These are phyloP conservation scores for Alternaria ventricosa DNA, from an alignment of 2,329 filamentous ascomycete genomes.

Conservation along the genomic window DNA sequence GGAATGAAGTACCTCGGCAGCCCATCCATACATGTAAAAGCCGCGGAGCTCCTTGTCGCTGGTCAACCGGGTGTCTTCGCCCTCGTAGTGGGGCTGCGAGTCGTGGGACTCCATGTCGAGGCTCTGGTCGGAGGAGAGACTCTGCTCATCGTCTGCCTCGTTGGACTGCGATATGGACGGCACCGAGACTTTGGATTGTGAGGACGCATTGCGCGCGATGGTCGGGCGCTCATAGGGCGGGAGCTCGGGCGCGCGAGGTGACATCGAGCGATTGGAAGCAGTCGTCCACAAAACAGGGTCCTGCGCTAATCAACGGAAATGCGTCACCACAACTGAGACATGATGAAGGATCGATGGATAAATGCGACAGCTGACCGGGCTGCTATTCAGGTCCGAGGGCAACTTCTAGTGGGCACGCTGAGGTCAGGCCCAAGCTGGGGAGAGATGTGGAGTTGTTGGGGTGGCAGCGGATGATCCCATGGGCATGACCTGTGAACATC, in stretches of 20 bases:
- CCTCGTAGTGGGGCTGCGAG: constrained; percentile 66
- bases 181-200: constrained; percentile 44
- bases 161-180: constrained; percentile 47
- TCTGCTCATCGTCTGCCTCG: constrained; percentile 55
- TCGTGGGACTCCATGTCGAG: constrained; percentile 44
- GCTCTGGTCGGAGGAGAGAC: constrained; percentile 39
- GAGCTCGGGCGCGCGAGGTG: constrained; percentile 36
- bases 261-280: constrained; percentile 27
- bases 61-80: constrained; percentile 88
- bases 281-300: constrained; percentile 10
- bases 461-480: constrained; percentile 13
- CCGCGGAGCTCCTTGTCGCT: constrained; percentile 86
- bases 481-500: constrained; percentile 23
- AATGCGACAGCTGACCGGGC: constrained; percentile 4
- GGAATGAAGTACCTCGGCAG: constrained; percentile 68
- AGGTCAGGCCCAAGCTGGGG: constrained; percentile 7
- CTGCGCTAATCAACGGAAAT: constrained; percentile 34
- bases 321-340: constrained; percentile 31
- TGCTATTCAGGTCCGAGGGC: background rate
- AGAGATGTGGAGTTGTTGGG: constrained; percentile 17
- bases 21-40: constrained; percentile 97
- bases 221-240: constrained; percentile 31
- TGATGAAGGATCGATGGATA: constrained; percentile 4
- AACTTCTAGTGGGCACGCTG: background rate
- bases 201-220: constrained; percentile 39